Evolutionary conservation across 345 rosid species (phyloP).

Genomic region (Rhizophora apiculata): DNA sequence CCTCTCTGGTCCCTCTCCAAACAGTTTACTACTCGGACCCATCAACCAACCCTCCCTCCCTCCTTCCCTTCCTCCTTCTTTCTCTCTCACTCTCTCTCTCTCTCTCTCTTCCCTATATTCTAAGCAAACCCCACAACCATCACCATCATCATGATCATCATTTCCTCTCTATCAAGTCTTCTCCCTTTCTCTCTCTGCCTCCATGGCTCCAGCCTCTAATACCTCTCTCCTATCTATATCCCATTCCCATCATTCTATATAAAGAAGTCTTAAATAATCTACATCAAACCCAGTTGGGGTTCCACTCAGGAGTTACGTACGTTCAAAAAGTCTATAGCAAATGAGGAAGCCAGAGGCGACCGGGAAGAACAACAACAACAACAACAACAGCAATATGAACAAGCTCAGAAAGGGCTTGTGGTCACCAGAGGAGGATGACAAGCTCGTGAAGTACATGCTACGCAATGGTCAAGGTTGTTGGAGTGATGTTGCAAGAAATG

Average conservation of each 20-base stretch:
- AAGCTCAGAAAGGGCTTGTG: conserved; percentile 96
- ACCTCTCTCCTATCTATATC: conserved; percentile 1
- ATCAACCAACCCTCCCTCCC: conserved; percentile 54
- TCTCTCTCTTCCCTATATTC: conserved; percentile 59
- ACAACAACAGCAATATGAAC: background rate
- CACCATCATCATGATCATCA: conserved; percentile 42
- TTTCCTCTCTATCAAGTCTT: conserved; percentile 66
- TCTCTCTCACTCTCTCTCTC: conserved; percentile 33
- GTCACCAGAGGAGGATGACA: conserved; percentile 99
- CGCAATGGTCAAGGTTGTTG: conserved; percentile 96
- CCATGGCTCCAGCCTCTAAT: background rate
- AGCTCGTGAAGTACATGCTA: conserved; percentile 84
- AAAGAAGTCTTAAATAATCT: conserved; percentile 33
- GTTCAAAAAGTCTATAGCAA: conserved; percentile 1
- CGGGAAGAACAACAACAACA: conserved; percentile 10
- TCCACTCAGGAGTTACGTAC: conserved; percentile 9
- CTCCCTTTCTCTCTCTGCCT: conserved; percentile 30
- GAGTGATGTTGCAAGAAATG: conserved; percentile 96
- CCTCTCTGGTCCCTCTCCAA: conserved; percentile 51
- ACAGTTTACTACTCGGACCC: conserved; percentile 82
- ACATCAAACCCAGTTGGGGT: conserved; percentile 42
- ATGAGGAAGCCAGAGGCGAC: conserved; percentile 80
- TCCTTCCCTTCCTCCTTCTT: background rate
- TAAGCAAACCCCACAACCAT: conserved; percentile 95
- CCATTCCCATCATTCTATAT: conserved; percentile 23